A percentile compares a stretch with the other conserved stretches of the same genome.
These are phyloP conservation scores for Pythium biforme DNA, from an alignment of 352 stramenopile genomes.

Conservation along the genomic window DNA sequence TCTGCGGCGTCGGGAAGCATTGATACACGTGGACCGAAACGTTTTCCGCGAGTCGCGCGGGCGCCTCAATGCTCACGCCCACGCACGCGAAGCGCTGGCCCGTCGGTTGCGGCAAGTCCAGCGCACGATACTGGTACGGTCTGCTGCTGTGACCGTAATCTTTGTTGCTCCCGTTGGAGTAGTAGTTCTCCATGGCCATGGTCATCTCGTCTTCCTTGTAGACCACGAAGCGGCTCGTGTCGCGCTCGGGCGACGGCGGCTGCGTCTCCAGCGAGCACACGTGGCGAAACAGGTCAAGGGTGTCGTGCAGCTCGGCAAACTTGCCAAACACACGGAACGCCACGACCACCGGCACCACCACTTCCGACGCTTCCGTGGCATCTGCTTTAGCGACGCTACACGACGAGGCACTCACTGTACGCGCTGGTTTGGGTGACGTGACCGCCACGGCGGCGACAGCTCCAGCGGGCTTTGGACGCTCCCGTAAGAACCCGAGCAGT, in stretches of 20 bases:
- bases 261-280: conserved; percentile 57
- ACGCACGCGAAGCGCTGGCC: conserved; percentile 78
- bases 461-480: conserved; percentile 15
- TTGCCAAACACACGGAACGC: conserved; percentile 79
- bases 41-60: conserved; percentile 39
- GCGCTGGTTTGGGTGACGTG: conserved; percentile 2
- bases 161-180: conserved; percentile 9
- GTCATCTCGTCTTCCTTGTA: conserved; percentile 87
- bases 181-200: conserved; percentile 72
- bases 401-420: conserved; percentile 2
- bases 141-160: not conserved
- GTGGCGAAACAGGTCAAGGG: conserved; percentile 65
- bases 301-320: conserved; percentile 55
- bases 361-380: not conserved
- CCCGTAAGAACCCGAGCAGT: conserved; percentile 62
- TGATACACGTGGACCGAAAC: conserved; percentile 77
- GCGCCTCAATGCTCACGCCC: conserved; percentile 40
- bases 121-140: conserved; percentile 44
- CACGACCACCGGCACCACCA: not conserved
- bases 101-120: conserved; percentile 48
- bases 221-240: conserved; percentile 60
- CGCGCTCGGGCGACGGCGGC: conserved; percentile 21
- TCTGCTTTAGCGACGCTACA: not conserved
- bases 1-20: conserved; percentile 78
- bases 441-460: not conserved